A percentile compares a stretch with the other conserved stretches of the same genome.
phyloP scores from a whole-genome alignment of 345 rosid species.

The Corchorus capsularis region DNA sequence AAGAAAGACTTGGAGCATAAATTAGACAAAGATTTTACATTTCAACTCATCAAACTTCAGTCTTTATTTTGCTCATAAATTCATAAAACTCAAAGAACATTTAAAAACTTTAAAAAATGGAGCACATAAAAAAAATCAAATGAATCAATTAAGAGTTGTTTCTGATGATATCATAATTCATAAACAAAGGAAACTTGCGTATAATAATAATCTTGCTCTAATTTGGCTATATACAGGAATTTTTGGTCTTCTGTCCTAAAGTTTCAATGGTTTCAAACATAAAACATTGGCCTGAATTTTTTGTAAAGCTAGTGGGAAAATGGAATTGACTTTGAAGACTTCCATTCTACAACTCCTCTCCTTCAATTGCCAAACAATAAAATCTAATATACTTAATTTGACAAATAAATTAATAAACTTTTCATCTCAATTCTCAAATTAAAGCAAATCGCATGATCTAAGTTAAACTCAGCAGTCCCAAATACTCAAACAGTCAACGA shows the following conservation, averaged over 20 bases:
- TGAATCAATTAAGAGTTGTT: neutral
- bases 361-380: no score
- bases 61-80: no score
- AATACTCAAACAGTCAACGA: no score
- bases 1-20: neutral
- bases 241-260: neutral
- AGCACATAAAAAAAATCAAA: neutral
- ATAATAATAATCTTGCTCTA: neutral
- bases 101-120: neutral
- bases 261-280: neutral
- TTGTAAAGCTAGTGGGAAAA: neutral
- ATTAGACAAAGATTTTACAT: neutral
- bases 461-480: no score
- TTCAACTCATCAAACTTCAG: neutral
- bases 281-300: neutral
- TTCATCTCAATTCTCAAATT: no score
- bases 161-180: neutral
- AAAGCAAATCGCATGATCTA: no score
- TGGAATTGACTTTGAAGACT: no score
- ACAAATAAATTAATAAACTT: no score
- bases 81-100: neutral
- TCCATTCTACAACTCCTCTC: no score
- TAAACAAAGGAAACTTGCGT: no score
- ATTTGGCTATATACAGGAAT: neutral
- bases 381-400: no score